Evolutionary conservation across 2,329 filamentous ascomycete genomes (phyloP).

Genomic region (Aspergillus fructus): DNA sequence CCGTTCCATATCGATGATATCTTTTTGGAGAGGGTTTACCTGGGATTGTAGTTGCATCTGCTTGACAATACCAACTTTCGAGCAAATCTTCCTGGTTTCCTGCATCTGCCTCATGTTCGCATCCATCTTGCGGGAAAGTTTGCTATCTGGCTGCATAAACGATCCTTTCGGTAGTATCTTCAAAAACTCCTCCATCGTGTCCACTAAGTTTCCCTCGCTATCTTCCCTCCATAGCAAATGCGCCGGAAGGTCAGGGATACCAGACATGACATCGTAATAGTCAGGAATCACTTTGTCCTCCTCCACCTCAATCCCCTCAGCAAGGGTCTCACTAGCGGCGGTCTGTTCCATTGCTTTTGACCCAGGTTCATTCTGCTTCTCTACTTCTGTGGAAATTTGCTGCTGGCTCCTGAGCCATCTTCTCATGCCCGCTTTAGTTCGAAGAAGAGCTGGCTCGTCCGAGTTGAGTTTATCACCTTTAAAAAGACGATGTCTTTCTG

Average conservation of each 20-base stretch:
- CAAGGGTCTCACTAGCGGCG: constrained; percentile 71
- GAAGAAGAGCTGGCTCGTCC: constrained; percentile 82
- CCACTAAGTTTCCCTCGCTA: constrained; percentile 81
- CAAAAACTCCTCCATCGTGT: constrained; percentile 82
- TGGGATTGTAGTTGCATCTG: constrained; percentile 99
- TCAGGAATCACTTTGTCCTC: constrained; percentile 83
- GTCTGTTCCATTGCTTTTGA: constrained; percentile 49
- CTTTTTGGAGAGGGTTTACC: constrained; percentile 49
- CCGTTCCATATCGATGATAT: not conserved
- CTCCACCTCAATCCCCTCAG: constrained; percentile 91
- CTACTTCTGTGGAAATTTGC: constrained; percentile 60
- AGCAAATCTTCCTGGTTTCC: constrained; percentile 91
- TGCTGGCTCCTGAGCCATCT: constrained; percentile 79
- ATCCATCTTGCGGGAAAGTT: constrained; percentile 76
- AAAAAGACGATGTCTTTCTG: constrained; percentile 83
- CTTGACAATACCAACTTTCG: constrained; percentile 96
- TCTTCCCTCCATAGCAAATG: constrained; percentile 87
- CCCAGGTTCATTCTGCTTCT: constrained; percentile 44
- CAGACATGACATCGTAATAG: constrained; percentile 86
- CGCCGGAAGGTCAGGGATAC: constrained; percentile 78
- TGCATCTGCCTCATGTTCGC: constrained; percentile 93
- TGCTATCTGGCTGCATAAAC: constrained; percentile 73
- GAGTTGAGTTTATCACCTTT: constrained; percentile 78
- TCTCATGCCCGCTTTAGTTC: constrained; percentile 85
- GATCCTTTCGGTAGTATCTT: constrained; percentile 71